Conservation (phyloP, 495 filamentous ascomycete genomes). For the Talaromyces wortmannii region DNA sequence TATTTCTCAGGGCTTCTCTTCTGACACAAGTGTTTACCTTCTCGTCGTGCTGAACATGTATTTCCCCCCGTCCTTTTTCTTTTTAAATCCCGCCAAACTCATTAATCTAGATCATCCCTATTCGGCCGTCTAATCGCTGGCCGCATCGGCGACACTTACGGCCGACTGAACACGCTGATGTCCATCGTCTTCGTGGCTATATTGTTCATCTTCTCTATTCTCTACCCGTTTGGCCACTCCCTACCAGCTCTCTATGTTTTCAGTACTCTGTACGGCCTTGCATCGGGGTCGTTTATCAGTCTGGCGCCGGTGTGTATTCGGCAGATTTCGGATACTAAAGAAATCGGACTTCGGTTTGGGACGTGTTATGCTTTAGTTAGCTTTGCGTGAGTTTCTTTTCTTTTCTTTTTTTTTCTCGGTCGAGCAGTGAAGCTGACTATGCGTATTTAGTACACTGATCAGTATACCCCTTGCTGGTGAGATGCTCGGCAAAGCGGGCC, state of each 20-base stretch:
- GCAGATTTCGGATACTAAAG: conserved; percentile 52
- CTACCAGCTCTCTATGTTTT: conserved; percentile 44
- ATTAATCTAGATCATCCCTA: conserved; percentile 17
- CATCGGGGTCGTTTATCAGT: conserved; percentile 54
- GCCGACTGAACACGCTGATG: conserved; percentile 56
- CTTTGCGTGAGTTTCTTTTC: conserved; percentile 35
- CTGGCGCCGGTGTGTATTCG: conserved; percentile 58
- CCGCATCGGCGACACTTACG: conserved; percentile 60
- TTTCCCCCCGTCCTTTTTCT: background rate
- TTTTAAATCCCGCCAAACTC: background rate
- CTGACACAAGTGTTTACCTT: conserved; percentile 23
- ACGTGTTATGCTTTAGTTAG: conserved; percentile 60
- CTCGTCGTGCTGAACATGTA: conserved; percentile 28
- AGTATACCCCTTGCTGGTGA: conserved; percentile 35
- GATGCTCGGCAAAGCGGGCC: conserved; percentile 32
- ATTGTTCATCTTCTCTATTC: conserved; percentile 46
- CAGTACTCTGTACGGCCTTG: conserved; percentile 55
- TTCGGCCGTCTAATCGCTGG: conserved; percentile 66
- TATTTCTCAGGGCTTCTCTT: conserved; percentile 29
- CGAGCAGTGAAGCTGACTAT: background rate
- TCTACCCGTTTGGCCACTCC: conserved; percentile 50
- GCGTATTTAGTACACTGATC: conserved; percentile 21
- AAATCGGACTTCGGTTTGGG: conserved; percentile 62
- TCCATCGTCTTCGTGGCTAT: conserved; percentile 33
- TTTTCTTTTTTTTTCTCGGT: background rate